A percentile compares a stretch with the other conserved stretches of the same genome.
Conservation (phyloP, 225 moss, liverwort and hornwort species). For the Bryoerythrophyllum caledonicum region DNA sequence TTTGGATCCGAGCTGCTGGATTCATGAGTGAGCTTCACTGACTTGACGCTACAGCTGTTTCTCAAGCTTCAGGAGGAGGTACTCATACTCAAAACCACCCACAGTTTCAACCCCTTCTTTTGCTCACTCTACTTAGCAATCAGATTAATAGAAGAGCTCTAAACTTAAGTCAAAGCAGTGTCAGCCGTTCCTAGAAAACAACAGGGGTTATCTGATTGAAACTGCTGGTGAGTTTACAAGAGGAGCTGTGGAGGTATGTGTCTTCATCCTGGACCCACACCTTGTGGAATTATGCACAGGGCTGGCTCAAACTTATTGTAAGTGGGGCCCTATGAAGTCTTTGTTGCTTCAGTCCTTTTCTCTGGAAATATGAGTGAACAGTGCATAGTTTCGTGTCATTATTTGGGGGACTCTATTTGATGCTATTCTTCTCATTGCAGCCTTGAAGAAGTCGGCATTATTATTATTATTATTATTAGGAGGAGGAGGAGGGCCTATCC, state of each 20-base stretch:
- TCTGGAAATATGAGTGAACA: slow-evolving; percentile 7
- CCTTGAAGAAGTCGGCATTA: slow-evolving; percentile 1
- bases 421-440: slow-evolving; percentile 8
- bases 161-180: too few species aligned
- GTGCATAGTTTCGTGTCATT: slow-evolving; percentile 22
- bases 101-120: too few species aligned
- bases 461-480: neutral
- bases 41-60: neutral
- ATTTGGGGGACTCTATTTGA: slow-evolving; percentile 4
- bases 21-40: neutral
- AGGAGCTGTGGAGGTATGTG: neutral
- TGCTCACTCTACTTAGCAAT: rapidly evolving
- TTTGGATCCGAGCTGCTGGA: neutral
- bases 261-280: slow-evolving; percentile 17
- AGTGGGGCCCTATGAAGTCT: slow-evolving; percentile 14
- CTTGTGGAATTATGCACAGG: slow-evolving; percentile 8
- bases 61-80: slow-evolving; percentile 11
- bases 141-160: too few species aligned
- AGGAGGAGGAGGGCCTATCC: neutral
- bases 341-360: neutral
- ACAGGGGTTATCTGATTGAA: too few species aligned
- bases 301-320: slow-evolving; percentile 24
- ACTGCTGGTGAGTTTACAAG: too few species aligned
- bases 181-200: too few species aligned
- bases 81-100: neutral